A percentile compares a stretch with the other conserved stretches of the same genome.
Evolutionary conservation across 2,329 filamentous ascomycete species (phyloP).

Genomic region (Aspergillus chevalieri): DNA sequence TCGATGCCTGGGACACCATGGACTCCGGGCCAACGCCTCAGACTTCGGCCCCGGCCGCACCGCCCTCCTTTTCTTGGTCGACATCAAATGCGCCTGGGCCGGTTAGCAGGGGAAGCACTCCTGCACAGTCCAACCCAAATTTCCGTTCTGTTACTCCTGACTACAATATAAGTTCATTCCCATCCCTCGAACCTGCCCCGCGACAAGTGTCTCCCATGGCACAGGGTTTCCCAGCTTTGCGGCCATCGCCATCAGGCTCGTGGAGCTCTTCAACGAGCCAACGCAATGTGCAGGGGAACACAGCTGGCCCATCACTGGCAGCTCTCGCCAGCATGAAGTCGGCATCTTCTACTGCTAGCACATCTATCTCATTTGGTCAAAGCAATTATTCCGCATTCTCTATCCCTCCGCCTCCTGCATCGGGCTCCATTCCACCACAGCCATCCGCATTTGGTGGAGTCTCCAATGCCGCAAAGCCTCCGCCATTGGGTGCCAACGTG

Average conservation of each 20-base stretch:
- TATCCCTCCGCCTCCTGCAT: slow-evolving; percentile 36
- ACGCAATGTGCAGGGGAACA: slow-evolving; percentile 10
- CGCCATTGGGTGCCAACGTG: slow-evolving; percentile 9
- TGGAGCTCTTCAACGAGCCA: slow-evolving; percentile 12
- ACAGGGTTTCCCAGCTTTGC: slow-evolving; percentile 21
- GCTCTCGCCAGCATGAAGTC: slow-evolving; percentile 21
- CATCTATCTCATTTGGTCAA: slow-evolving; percentile 14
- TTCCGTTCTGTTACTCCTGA: slow-evolving; percentile 49
- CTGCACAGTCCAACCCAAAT: slow-evolving; percentile 17
- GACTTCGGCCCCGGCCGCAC: slow-evolving; percentile 13
- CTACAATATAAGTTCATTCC: slow-evolving; percentile 42
- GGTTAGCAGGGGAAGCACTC: slow-evolving; percentile 13
- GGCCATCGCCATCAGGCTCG: slow-evolving; percentile 23
- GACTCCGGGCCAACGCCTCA: slow-evolving; percentile 21
- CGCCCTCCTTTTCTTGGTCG: slow-evolving; percentile 42
- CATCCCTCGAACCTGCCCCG: slow-evolving; percentile 39
- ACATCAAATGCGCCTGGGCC: slow-evolving; percentile 18
- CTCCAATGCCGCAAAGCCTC: slow-evolving; percentile 12
- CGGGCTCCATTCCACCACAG: slow-evolving; percentile 7
- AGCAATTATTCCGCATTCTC: slow-evolving; percentile 30
- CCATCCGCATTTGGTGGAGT: slow-evolving; percentile 12
- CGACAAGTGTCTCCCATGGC: slow-evolving; percentile 25
- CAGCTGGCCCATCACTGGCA: slow-evolving; percentile 15
- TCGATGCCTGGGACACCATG: slow-evolving; percentile 27
- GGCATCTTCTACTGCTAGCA: slow-evolving; percentile 7